These are phyloP conservation scores for Ceratocystis smalleyi DNA, from an alignment of 2,329 filamentous ascomycete genomes.

Conservation along the genomic window DNA sequence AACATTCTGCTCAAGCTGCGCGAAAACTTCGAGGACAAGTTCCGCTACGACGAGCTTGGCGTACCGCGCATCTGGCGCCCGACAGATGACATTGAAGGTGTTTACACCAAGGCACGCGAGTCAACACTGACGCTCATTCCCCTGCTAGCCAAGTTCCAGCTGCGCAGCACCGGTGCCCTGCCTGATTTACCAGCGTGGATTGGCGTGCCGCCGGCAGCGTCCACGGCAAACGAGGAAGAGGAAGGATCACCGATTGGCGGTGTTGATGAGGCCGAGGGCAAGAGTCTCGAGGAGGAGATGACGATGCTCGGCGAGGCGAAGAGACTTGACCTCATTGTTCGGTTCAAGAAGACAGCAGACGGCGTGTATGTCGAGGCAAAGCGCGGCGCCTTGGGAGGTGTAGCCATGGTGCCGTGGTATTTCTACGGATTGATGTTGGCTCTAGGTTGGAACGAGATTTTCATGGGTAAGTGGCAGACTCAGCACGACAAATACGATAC, in stretches of 20 bases:
- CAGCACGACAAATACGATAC: not conserved
- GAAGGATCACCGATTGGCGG: conserved; percentile 80
- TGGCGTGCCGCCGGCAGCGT: conserved; percentile 57
- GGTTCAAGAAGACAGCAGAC: conserved; percentile 97
- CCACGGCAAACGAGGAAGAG: conserved; percentile 73
- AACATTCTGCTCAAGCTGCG: conserved; percentile 89
- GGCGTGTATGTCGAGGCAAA: conserved; percentile 97
- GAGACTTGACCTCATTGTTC: conserved; percentile 74
- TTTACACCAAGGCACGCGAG: conserved; percentile 84
- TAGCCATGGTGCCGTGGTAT: conserved; percentile 85
- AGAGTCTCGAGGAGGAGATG: conserved; percentile 92
- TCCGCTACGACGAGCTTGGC: conserved; percentile 88
- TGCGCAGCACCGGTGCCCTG: conserved; percentile 55
- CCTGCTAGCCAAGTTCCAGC: conserved; percentile 67
- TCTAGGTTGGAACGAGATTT: conserved; percentile 96
- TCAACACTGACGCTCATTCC: conserved; percentile 85
- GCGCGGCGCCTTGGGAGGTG: conserved; percentile 84
- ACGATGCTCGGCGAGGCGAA: conserved; percentile 83
- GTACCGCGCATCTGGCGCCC: conserved; percentile 95
- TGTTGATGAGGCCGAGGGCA: conserved; percentile 85
- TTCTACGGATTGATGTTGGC: conserved; percentile 83
- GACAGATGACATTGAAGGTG: conserved; percentile 88
- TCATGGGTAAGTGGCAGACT: conserved; percentile 53
- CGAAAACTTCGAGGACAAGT: conserved; percentile 98
- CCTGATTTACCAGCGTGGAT: conserved; percentile 79